A percentile compares a stretch with the other conserved stretches of the same genome.
Conservation (phyloP, 2,329 filamentous ascomycete genomes). For the Hypocreales sp. region DNA sequence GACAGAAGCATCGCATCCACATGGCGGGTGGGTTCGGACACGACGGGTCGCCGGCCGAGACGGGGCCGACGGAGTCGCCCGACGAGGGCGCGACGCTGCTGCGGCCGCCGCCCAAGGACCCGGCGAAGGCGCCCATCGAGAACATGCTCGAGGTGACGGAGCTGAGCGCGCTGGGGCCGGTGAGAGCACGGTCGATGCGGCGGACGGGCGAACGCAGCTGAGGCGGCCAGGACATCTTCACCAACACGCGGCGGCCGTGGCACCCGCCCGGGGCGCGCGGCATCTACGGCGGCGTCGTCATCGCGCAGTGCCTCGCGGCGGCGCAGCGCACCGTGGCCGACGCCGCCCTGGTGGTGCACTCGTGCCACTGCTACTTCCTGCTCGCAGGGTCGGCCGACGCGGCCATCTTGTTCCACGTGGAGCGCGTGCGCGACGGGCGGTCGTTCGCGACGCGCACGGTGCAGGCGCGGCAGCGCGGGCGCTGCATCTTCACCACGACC, state of each 20-base stretch:
- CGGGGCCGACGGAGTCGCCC: conserved; percentile 1
- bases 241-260: conserved; percentile 84
- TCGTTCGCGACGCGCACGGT: conserved; percentile 88
- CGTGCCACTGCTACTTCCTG: conserved; percentile 98
- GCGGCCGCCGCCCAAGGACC: conserved; percentile 56
- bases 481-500: conserved; percentile 89
- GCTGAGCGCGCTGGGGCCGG: conserved; percentile 58
- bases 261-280: conserved; percentile 83
- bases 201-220: too few species aligned
- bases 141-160: conserved; percentile 79
- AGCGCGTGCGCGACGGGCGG: conserved; percentile 78
- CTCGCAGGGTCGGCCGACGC: conserved; percentile 74
- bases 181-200: too few species aligned
- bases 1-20: background rate
- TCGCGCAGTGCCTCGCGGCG: conserved; percentile 79
- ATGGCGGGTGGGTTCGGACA: conserved; percentile 1
- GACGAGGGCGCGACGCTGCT: conserved; percentile 29
- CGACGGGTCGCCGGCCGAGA: background rate
- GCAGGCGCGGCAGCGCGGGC: conserved; percentile 79
- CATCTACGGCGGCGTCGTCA: conserved; percentile 85
- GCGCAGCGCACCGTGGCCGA: conserved; percentile 79
- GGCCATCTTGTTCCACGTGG: conserved; percentile 88
- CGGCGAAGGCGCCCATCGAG: conserved; percentile 66
- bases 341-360: conserved; percentile 71
- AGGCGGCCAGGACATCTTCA: conserved; percentile 62